Evolutionary conservation across 225 moss, liverwort and hornwort genomes (phyloP).

Genomic region (Rhytidiadelphus loreus): DNA sequence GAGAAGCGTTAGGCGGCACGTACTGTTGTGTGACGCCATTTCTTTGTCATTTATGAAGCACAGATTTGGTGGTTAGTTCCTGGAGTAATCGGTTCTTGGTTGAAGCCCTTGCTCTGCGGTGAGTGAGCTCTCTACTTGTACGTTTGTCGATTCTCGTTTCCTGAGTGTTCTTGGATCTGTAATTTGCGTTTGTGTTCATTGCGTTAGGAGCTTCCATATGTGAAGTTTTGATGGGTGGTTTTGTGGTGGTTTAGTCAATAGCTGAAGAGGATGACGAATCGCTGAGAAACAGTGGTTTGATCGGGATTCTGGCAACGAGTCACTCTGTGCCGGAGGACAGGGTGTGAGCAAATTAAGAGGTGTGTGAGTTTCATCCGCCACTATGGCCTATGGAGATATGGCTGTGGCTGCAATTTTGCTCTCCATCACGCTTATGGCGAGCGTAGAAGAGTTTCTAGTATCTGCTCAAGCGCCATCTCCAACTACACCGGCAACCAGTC

Average conservation of each 20-base stretch:
- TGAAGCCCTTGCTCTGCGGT: background rate
- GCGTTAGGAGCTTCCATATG: background rate
- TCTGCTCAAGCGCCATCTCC: conserved; percentile 17
- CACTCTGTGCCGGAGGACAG: background rate
- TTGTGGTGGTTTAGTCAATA: background rate
- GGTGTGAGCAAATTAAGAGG: background rate
- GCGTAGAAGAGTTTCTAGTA: background rate
- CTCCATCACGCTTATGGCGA: background rate
- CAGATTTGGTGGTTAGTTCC: background rate
- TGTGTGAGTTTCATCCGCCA: background rate
- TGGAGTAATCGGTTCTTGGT: background rate
- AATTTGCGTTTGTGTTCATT: background rate
- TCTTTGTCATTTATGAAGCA: background rate
- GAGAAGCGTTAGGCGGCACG: background rate
- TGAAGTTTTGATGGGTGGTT: background rate
- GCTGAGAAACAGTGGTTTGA: background rate
- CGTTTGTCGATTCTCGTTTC: background rate
- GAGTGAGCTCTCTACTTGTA: background rate
- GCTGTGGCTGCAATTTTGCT: background rate
- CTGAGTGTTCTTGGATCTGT: background rate
- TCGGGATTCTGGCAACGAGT: background rate
- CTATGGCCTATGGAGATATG: background rate
- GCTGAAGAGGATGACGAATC: background rate
- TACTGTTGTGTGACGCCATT: background rate
- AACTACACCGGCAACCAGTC: background rate